Evolutionary conservation across 83 land plant species (phyloP).

Genomic region (Picea abies): DNA sequence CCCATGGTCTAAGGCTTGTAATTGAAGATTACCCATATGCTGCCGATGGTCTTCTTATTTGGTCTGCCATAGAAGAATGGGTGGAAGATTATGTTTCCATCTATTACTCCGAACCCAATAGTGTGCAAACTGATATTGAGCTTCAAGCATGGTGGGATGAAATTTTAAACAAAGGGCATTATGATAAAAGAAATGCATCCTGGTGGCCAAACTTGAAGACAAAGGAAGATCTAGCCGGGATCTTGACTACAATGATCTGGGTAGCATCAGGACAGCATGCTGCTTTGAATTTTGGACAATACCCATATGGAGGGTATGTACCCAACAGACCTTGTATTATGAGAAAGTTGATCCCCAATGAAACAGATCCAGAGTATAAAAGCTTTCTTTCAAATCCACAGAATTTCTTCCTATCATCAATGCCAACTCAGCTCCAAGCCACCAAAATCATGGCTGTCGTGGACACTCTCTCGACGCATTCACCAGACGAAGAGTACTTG

Average conservation of each 20-base stretch:
- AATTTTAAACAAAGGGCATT: conserved; percentile 67
- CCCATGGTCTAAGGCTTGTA: conserved; percentile 64
- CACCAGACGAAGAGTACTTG: conserved; percentile 80
- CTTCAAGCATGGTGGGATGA: conserved; percentile 85
- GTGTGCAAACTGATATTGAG: conserved; percentile 48
- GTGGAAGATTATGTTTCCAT: conserved; percentile 54
- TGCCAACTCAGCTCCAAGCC: conserved; percentile 71
- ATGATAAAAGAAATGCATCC: conserved; percentile 62
- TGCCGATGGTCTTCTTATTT: conserved; percentile 80
- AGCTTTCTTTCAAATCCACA: conserved; percentile 54
- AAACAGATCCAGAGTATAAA: conserved; percentile 49
- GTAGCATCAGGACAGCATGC: conserved; percentile 84
- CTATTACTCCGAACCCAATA: conserved; percentile 51
- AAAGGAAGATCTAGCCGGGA: conserved; percentile 50
- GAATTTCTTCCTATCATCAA: conserved; percentile 42
- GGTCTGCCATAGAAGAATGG: conserved; percentile 78
- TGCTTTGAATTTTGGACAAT: conserved; percentile 91
- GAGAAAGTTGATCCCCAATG: conserved; percentile 58
- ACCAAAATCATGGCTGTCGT: conserved; percentile 79
- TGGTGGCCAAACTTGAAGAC: conserved; percentile 84
- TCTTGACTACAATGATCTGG: conserved; percentile 82
- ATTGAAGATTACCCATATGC: conserved; percentile 95
- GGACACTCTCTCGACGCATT: conserved; percentile 79
- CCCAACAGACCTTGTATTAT: conserved; percentile 75
- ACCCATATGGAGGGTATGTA: conserved; percentile 78